phyloP scores from a whole-genome alignment of 75 land plant genomes.

The Pinus taeda region DNA sequence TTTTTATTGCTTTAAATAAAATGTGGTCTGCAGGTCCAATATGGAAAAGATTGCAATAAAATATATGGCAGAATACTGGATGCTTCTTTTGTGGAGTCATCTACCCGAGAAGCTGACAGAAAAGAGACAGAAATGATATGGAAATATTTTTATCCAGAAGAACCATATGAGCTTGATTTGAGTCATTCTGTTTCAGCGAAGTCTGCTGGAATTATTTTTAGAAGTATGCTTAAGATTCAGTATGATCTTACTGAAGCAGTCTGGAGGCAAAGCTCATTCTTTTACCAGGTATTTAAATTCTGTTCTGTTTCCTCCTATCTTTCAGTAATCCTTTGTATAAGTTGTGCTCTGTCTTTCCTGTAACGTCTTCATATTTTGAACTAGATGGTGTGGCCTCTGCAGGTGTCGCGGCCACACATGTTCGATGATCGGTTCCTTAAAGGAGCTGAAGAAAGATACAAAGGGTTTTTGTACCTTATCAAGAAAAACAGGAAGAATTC shows the following conservation, averaged over 20 bases:
- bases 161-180: slow-evolving; percentile 66
- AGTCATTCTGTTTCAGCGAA: neutral
- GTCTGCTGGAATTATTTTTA: slow-evolving; percentile 5
- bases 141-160: slow-evolving; percentile 50
- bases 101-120: slow-evolving; percentile 24
- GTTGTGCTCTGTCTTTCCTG: neutral
- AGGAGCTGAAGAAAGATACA: slow-evolving; percentile 76
- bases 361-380: neutral
- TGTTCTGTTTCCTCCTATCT: slow-evolving; percentile 3
- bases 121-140: slow-evolving; percentile 49
- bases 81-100: slow-evolving; percentile 34
- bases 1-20: neutral
- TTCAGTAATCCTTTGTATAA: neutral
- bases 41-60: slow-evolving; percentile 67
- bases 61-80: slow-evolving; percentile 71
- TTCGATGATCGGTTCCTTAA: slow-evolving; percentile 47
- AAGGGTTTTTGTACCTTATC: slow-evolving; percentile 78
- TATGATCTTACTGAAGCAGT: slow-evolving; percentile 82
- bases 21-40: slow-evolving; percentile 48
- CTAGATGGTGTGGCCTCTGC: neutral
- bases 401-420: slow-evolving; percentile 71
- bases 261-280: slow-evolving; percentile 78
- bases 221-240: slow-evolving; percentile 18
- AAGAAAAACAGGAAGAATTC: slow-evolving; percentile 59
- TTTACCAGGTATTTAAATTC: slow-evolving; percentile 61